phyloP scores from a whole-genome alignment of 768 basidiomycete genomes.

The Boletus bicolor region DNA sequence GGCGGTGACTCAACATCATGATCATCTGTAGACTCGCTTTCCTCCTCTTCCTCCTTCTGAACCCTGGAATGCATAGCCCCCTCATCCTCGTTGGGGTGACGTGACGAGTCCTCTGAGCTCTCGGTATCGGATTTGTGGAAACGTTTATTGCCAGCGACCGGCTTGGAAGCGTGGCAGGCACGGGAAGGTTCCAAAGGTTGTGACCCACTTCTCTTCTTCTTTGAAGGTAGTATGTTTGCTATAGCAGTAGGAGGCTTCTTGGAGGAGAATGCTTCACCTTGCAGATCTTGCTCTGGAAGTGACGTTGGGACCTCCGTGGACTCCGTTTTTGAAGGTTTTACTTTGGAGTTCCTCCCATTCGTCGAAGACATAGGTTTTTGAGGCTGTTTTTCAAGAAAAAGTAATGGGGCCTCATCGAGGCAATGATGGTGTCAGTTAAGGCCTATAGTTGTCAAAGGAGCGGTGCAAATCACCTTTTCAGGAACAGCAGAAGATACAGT shows the following conservation, averaged over 20 bases:
- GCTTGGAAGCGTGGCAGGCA: conserved; percentile 5
- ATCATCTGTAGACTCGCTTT: conserved; percentile 41
- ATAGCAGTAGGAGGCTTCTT: conserved; percentile 5
- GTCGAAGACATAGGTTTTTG: conserved; percentile 6
- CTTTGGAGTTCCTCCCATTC: conserved; percentile 12
- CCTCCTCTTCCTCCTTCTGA: conserved; percentile 36
- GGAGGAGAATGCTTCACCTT: conserved; percentile 7
- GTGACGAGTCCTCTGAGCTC: conserved; percentile 16
- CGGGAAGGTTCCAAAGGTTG: conserved; percentile 2
- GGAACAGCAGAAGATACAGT: neutral
- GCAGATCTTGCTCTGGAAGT: conserved; percentile 50
- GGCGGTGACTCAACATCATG: conserved; percentile 33
- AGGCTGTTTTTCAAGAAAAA: conserved; percentile 3
- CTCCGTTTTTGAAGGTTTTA: conserved; percentile 24
- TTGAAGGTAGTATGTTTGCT: conserved; percentile 3
- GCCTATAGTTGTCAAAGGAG: neutral
- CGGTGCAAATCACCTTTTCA: conserved; percentile 16
- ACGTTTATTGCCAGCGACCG: conserved; percentile 21
- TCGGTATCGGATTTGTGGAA: conserved; percentile 26
- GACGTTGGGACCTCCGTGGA: conserved; percentile 53
- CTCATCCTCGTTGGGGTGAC: conserved; percentile 29
- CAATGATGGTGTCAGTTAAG: neutral
- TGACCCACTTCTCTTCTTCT: conserved; percentile 2
- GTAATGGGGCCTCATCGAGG: conserved; percentile 1
- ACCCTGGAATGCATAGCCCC: conserved; percentile 14